phyloP scores from a whole-genome alignment of 768 basidiomycete genomes.

The Lyophyllum shimeji region DNA sequence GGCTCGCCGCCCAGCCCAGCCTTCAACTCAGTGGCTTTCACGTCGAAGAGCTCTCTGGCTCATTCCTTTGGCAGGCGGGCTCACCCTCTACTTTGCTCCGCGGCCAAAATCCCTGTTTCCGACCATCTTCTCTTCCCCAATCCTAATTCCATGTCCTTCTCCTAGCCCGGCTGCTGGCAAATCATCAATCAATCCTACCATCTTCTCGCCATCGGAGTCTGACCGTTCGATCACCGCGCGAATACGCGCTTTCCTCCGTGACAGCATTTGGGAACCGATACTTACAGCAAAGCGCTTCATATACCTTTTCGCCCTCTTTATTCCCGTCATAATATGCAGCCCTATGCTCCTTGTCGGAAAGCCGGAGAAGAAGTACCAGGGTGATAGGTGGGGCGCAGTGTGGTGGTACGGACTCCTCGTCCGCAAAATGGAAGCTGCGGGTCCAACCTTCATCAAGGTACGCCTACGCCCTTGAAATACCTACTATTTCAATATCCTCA shows the following conservation, averaged over 20 bases:
- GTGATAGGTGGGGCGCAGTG: constrained; percentile 88
- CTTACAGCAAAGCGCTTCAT: constrained; percentile 82
- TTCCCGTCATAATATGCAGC: constrained; percentile 79
- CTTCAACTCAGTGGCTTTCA: constrained; percentile 24
- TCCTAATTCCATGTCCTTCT: constrained; percentile 40
- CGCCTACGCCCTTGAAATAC: constrained; percentile 4
- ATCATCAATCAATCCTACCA: constrained; percentile 30
- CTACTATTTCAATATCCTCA: constrained; percentile 10
- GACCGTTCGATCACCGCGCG: constrained; percentile 45
- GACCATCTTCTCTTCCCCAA: constrained; percentile 48
- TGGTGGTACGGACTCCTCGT: constrained; percentile 98
- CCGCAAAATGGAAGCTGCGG: constrained; percentile 87
- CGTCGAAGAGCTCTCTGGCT: constrained; percentile 47
- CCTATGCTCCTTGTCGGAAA: constrained; percentile 81
- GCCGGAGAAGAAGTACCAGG: constrained; percentile 52
- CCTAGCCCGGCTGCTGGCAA: constrained; percentile 17
- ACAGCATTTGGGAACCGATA: constrained; percentile 80
- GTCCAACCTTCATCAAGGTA: constrained; percentile 97
- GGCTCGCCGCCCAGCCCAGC: constrained; percentile 26
- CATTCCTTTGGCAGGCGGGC: constrained; percentile 55
- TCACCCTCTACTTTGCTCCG: constrained; percentile 49
- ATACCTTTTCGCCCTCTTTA: constrained; percentile 78
- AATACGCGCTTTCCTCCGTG: constrained; percentile 47
- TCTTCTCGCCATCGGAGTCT: constrained; percentile 71
- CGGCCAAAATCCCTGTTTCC: constrained; percentile 40